Conservation (phyloP, 257 asterid genomes). For the Gardenia jasminoides region DNA sequence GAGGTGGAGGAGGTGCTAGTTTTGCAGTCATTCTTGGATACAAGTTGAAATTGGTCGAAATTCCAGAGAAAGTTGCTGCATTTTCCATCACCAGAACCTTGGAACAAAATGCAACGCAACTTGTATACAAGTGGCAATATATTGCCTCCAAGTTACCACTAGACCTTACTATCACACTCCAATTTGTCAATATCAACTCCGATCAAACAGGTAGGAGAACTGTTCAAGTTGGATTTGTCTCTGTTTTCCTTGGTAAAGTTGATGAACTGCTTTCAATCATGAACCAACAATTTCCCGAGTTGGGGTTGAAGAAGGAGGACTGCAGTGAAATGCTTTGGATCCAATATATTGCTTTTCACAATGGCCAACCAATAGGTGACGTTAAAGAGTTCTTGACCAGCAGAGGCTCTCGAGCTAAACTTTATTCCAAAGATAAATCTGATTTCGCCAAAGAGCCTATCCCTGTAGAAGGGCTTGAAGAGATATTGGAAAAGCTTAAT, state of each 20-base stretch:
- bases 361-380: not conserved
- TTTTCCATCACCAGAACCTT: not conserved
- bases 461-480: not conserved
- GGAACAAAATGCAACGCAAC: not conserved
- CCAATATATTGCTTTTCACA: conserved; percentile 8
- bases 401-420: no score
- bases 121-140: conserved; percentile 5
- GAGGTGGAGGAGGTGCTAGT: not conserved
- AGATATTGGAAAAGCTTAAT: not conserved
- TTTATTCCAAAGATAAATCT: not conserved
- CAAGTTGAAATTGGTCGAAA: not conserved
- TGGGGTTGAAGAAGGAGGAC: not conserved
- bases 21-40: not conserved
- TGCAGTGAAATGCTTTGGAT: not conserved
- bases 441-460: conserved; percentile 10
- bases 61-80: not conserved
- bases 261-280: not conserved
- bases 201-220: not conserved
- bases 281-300: not conserved
- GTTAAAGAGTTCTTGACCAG: no score
- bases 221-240: not conserved
- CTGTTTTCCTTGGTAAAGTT: not conserved
- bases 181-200: not conserved
- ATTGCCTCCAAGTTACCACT: not conserved
- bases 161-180: not conserved